A percentile compares a stretch with the other conserved stretches of the same genome.
These are phyloP conservation scores for Zymoseptoria tritici DNA, from an alignment of 2,329 filamentous ascomycete genomes.

Conservation along the genomic window DNA sequence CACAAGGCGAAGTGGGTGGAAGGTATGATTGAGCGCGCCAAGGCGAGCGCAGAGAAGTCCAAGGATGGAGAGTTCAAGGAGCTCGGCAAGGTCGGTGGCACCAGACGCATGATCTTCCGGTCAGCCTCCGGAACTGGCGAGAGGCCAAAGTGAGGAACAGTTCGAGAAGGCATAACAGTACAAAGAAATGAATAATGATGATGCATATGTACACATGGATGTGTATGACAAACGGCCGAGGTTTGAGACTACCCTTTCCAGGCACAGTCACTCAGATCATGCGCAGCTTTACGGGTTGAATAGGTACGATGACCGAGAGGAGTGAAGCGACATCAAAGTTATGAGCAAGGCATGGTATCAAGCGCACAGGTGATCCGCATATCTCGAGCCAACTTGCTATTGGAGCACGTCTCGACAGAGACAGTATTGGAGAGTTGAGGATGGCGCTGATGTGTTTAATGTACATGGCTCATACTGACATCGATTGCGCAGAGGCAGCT, in stretches of 20 bases:
- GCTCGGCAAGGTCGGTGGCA: constrained; percentile 63
- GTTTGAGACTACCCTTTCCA: background rate
- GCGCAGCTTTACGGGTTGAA: background rate
- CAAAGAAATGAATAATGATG: background rate
- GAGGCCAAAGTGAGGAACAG: background rate
- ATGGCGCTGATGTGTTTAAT: too few relatives aligned
- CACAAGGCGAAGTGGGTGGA: constrained; percentile 76
- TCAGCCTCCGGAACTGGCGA: background rate
- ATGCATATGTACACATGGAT: background rate
- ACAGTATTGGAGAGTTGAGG: too few relatives aligned
- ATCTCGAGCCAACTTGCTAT: background rate
- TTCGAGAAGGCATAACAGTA: background rate
- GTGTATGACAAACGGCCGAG: background rate
- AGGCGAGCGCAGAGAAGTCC: constrained; percentile 49
- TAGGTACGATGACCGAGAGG: background rate
- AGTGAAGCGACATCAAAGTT: background rate
- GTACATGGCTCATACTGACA: too few relatives aligned
- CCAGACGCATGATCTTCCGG: constrained; percentile 62
- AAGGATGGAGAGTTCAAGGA: constrained; percentile 37
- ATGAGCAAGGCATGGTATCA: background rate
- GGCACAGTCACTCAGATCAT: background rate
- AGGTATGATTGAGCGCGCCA: constrained; percentile 72
- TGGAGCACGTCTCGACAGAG: too few relatives aligned
- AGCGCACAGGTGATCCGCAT: background rate
- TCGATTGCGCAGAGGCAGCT: too few relatives aligned